Evolutionary conservation across 2,329 filamentous ascomycete species (phyloP).

Genomic region (Botrytis medusae): DNA sequence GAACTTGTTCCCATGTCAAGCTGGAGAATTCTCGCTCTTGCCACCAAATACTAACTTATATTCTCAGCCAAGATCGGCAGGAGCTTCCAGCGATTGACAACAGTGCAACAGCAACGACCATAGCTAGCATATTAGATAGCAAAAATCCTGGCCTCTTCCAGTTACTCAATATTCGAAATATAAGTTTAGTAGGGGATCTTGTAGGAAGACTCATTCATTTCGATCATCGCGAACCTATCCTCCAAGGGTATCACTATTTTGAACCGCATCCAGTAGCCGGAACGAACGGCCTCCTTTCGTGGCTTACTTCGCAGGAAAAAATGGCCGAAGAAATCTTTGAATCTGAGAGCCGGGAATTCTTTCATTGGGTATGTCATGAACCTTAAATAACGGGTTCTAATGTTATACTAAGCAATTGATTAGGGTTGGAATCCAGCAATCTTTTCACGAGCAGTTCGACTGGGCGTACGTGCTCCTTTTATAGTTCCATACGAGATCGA

Average conservation of each 20-base stretch:
- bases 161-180: background rate
- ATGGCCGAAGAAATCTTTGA: background rate
- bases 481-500: constrained; percentile 3
- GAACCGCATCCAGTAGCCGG: constrained; percentile 11
- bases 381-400: background rate
- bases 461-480: background rate
- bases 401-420: background rate
- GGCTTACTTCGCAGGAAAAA: constrained; percentile 8
- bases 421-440: constrained; percentile 14
- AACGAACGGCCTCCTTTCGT: constrained; percentile 6
- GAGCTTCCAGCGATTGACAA: background rate
- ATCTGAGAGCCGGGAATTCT: background rate
- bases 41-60: constrained; percentile 1
- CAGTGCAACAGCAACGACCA: background rate
- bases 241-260: background rate
- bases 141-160: background rate
- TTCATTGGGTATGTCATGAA: constrained; percentile 4
- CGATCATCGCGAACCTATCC: background rate
- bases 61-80: constrained; percentile 2
- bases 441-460: constrained; percentile 4
- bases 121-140: background rate
- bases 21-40: background rate
- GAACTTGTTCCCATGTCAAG: background rate
- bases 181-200: background rate
- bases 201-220: constrained; percentile 13